phyloP scores from a whole-genome alignment of 257 asterid genomes.

The Craterostigma plantagineum region DNA sequence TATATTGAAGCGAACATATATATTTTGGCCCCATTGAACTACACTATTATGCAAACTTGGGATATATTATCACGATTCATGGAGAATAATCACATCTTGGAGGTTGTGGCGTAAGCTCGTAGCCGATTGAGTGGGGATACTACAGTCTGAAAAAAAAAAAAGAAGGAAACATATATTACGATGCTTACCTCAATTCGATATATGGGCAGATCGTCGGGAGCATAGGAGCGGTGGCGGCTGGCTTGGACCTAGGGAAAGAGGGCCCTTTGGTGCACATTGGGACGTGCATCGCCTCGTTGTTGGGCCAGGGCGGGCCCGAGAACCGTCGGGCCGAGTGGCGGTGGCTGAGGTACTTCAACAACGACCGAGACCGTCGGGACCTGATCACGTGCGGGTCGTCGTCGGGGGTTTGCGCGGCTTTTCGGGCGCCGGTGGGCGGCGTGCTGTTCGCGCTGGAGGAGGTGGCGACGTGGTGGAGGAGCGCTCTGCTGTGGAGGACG shows the following conservation, averaged over 20 bases:
- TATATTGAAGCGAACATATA: too few species aligned
- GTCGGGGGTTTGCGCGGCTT: slow-evolving; percentile 89
- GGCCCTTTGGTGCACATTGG: slow-evolving; percentile 89
- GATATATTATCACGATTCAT: too few species aligned
- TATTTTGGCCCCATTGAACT: too few species aligned
- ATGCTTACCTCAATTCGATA: background rate
- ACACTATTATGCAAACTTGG: too few species aligned
- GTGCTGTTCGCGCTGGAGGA: slow-evolving; percentile 51
- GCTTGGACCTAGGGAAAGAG: slow-evolving; percentile 85
- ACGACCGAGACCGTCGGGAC: slow-evolving; percentile 77
- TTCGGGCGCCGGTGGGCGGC: slow-evolving; percentile 65
- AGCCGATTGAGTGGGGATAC: too few species aligned
- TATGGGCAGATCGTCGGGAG: slow-evolving; percentile 60
- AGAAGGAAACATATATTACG: too few species aligned
- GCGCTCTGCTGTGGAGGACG: slow-evolving; percentile 88
- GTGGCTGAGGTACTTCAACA: slow-evolving; percentile 83
- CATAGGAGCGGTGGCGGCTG: slow-evolving; percentile 87
- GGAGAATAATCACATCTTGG: too few species aligned
- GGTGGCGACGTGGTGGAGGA: slow-evolving; percentile 98
- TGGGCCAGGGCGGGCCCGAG: slow-evolving; percentile 84
- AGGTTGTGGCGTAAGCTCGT: too few species aligned
- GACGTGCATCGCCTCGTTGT: slow-evolving; percentile 57
- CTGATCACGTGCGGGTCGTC: slow-evolving; percentile 76
- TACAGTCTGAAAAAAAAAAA: too few species aligned
- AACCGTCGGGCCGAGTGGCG: slow-evolving; percentile 57